These are phyloP conservation scores for Lentinula novae-zelandiae DNA, from an alignment of 1,284 basidiomycete species.

Conservation along the genomic window DNA sequence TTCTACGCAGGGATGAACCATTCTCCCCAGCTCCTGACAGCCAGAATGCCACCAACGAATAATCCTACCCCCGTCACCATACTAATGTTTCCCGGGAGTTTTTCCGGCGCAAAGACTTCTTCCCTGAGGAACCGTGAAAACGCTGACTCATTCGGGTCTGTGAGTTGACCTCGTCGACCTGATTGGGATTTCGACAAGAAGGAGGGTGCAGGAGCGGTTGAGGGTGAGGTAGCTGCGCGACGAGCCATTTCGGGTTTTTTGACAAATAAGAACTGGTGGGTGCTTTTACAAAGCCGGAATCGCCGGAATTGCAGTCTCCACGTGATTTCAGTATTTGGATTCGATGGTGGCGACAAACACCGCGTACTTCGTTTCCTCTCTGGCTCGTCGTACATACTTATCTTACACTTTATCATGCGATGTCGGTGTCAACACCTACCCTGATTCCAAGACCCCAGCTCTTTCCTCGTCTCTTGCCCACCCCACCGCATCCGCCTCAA, in stretches of 20 bases:
- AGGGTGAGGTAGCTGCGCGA: conserved; percentile 51
- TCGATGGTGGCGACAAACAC: neutral
- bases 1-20: conserved; percentile 61
- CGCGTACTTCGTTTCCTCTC: neutral
- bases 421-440: conserved; percentile 62
- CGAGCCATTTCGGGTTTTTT: conserved; percentile 50
- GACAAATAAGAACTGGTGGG: neutral
- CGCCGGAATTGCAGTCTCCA: neutral
- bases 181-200: conserved; percentile 39
- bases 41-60: conserved; percentile 64
- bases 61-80: conserved; percentile 59
- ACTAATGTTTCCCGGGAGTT: conserved; percentile 67
- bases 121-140: conserved; percentile 61
- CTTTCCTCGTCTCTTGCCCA: conserved; percentile 65
- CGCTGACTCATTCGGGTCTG: conserved; percentile 57
- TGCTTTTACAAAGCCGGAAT: neutral
- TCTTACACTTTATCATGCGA: conserved; percentile 15
- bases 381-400: no score
- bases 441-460: conserved; percentile 56
- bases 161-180: conserved; percentile 30
- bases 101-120: conserved; percentile 68
- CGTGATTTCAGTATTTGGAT: neutral
- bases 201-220: conserved; percentile 50
- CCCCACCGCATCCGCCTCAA: conserved; percentile 41
- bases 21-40: conserved; percentile 70